Conservation (phyloP, 805 yeast species). For the Yarrowia sp. region DNA sequence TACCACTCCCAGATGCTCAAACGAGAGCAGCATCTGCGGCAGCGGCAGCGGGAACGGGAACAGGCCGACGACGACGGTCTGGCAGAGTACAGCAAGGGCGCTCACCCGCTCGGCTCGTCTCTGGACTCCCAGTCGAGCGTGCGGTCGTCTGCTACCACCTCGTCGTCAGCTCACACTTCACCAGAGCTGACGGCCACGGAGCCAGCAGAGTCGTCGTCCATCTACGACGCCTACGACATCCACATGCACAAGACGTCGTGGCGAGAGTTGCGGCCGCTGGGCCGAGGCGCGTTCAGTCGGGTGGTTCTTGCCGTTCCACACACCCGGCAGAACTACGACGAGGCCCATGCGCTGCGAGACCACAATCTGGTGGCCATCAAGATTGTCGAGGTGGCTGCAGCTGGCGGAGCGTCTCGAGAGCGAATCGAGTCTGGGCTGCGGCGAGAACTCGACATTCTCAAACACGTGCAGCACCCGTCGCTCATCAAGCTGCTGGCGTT, state of each 20-base stretch:
- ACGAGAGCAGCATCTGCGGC: conserved; percentile 22
- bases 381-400: conserved; percentile 47
- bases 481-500: conserved; percentile 53
- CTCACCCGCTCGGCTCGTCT: conserved; percentile 7
- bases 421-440: conserved; percentile 58
- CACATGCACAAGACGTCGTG: conserved; percentile 33
- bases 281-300: conserved; percentile 43
- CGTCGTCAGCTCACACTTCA: neutral
- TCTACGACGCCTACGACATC: conserved; percentile 36
- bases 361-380: conserved; percentile 62
- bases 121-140: neutral
- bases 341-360: conserved; percentile 31
- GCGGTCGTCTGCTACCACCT: neutral
- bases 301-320: conserved; percentile 41
- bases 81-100: conserved; percentile 25
- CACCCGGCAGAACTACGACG: conserved; percentile 27
- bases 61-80: conserved; percentile 26
- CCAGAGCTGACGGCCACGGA: neutral
- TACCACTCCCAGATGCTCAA: conserved; percentile 24
- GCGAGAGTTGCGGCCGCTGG: conserved; percentile 37
- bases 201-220: neutral
- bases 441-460: conserved; percentile 71
- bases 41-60: conserved; percentile 16
- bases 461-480: conserved; percentile 58
- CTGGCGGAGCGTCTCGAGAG: conserved; percentile 43